Evolutionary conservation across 768 basidiomycete genomes (phyloP).

Genomic region (Sarcodon aspratus): DNA sequence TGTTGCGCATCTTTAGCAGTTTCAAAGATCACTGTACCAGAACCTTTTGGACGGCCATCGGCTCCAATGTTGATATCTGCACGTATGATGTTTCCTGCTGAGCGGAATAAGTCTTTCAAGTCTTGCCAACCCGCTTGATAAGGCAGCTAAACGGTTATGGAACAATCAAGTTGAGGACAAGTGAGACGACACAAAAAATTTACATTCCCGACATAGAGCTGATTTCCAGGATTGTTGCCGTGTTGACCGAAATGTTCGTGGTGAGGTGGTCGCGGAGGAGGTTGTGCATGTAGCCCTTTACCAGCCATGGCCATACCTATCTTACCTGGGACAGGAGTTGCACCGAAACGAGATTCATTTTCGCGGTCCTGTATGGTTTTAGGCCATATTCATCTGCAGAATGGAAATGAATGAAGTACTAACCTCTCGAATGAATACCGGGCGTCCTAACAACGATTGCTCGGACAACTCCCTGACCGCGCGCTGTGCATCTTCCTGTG

Average conservation of each 20-base stretch:
- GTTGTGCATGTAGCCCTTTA: slow-evolving; percentile 68
- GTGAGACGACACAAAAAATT: slow-evolving; percentile 12
- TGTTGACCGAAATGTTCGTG: slow-evolving; percentile 65
- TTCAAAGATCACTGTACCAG: slow-evolving; percentile 95
- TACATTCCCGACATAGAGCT: slow-evolving; percentile 89
- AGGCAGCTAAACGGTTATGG: slow-evolving; percentile 48
- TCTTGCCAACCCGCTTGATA: slow-evolving; percentile 99
- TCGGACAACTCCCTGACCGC: slow-evolving; percentile 89
- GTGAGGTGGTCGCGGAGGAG: slow-evolving; percentile 74
- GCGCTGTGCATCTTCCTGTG: slow-evolving; percentile 80
- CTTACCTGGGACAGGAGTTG: slow-evolving; percentile 91
- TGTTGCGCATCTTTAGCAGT: slow-evolving; percentile 82
- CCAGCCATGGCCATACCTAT: slow-evolving; percentile 95
- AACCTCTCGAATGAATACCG: slow-evolving; percentile 96
- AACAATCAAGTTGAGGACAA: background rate
- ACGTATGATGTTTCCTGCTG: slow-evolving; percentile 89
- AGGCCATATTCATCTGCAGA: slow-evolving; percentile 1
- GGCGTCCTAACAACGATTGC: slow-evolving; percentile 80
- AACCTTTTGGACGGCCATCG: slow-evolving; percentile 91
- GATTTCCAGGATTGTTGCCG: slow-evolving; percentile 77
- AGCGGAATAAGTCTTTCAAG: slow-evolving; percentile 92
- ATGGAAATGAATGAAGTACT: slow-evolving; percentile 9
- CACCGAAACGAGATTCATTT: slow-evolving; percentile 90
- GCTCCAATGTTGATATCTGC: slow-evolving; percentile 92
- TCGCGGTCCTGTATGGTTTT: slow-evolving; percentile 72